Conservation (phyloP, 257 asterid species). For the Paulownia fortunei region DNA sequence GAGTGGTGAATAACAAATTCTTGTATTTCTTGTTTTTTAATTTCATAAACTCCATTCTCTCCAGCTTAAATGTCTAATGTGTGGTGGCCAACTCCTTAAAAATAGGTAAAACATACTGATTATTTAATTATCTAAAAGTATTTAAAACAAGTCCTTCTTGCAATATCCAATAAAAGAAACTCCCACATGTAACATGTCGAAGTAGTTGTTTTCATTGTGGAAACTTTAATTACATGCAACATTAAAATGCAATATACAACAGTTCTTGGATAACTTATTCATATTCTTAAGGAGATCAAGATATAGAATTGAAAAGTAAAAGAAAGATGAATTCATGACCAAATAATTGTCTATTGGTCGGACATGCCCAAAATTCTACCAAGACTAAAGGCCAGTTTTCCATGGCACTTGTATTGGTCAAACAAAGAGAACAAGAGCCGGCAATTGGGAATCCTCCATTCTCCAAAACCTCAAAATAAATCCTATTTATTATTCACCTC, state of each 20-base stretch:
- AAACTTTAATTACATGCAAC: neutral
- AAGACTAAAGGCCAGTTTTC: neutral
- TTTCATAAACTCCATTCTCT: too few relatives aligned
- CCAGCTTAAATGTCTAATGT: too few relatives aligned
- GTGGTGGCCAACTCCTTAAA: too few relatives aligned
- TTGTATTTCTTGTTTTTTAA: too few relatives aligned
- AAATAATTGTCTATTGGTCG: too few relatives aligned
- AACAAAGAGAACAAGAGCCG: neutral
- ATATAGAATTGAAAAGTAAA: neutral
- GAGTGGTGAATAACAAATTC: too few relatives aligned
- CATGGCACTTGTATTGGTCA: neutral
- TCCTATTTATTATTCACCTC: neutral
- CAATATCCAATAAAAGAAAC: neutral
- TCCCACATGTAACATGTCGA: neutral
- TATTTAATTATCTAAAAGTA: too few relatives aligned
- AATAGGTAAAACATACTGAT: too few relatives aligned
- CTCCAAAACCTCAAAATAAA: neutral
- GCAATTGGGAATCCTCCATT: neutral
- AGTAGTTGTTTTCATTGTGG: neutral
- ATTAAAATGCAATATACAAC: neutral
- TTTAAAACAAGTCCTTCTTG: too few relatives aligned
- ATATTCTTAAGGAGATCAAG: neutral
- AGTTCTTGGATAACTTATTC: neutral
- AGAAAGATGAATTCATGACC: neutral
- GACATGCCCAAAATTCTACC: neutral